phyloP scores from a whole-genome alignment of 2,329 filamentous ascomycete genomes.

The Calonectria pteridis region DNA sequence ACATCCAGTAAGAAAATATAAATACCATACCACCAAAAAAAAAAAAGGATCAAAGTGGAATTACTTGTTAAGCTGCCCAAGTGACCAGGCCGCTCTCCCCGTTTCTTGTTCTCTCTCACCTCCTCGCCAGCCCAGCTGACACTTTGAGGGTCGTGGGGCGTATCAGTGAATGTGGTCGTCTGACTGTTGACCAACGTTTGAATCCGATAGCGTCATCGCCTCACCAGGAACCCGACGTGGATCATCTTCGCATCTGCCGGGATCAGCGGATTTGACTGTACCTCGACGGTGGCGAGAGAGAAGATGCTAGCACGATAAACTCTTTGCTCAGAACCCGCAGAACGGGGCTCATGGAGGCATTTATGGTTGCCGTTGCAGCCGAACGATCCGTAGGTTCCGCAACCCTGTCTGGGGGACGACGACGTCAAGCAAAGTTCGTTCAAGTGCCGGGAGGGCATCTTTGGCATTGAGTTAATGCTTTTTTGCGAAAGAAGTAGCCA shows the following conservation, averaged over 20 bases:
- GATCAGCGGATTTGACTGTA: conserved; percentile 6
- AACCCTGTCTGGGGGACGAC: background rate
- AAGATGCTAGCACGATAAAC: background rate
- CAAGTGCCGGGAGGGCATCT: background rate
- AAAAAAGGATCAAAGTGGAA: background rate
- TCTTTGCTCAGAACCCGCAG: background rate
- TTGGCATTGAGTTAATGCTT: background rate
- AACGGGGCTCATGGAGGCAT: conserved; percentile 22
- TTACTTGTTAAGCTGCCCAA: background rate
- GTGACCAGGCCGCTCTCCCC: background rate
- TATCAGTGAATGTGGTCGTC: conserved; percentile 10
- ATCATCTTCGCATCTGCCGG: conserved; percentile 21
- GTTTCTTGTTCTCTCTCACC: background rate
- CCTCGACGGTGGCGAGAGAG: conserved; percentile 12
- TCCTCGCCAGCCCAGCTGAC: background rate
- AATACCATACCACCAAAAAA: background rate
- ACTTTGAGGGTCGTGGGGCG: background rate
- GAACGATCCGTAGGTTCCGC: conserved; percentile 28
- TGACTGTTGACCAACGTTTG: conserved; percentile 4
- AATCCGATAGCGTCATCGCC: conserved; percentile 20
- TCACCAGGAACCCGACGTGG: conserved; percentile 4
- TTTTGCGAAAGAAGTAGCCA: background rate
- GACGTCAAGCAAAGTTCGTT: background rate
- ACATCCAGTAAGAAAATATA: background rate
- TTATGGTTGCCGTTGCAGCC: conserved; percentile 27